These are phyloP conservation scores for Smittium culicis DNA, from an alignment of 371 early-diverging fungal species.

Conservation along the genomic window DNA sequence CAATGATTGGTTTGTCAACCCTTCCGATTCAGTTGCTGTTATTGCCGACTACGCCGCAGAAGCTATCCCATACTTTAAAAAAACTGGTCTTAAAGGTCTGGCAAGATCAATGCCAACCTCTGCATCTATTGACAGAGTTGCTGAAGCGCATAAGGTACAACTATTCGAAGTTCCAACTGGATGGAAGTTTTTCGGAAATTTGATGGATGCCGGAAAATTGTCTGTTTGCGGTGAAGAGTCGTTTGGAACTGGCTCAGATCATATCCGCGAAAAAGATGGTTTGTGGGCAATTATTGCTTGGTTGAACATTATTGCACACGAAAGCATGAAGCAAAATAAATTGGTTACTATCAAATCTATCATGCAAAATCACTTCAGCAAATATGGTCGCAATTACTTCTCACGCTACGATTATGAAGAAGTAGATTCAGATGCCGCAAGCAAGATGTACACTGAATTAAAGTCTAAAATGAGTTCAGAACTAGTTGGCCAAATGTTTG, in stretches of 20 bases:
- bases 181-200: constrained; percentile 96
- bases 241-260: constrained; percentile 95
- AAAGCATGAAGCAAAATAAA: constrained; percentile 31
- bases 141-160: constrained; percentile 57
- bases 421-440: constrained; percentile 67
- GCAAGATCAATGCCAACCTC: constrained; percentile 95
- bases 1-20: constrained; percentile 84
- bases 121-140: constrained; percentile 81
- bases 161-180: constrained; percentile 85
- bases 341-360: constrained; percentile 51
- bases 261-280: constrained; percentile 97
- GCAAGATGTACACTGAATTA: constrained; percentile 59
- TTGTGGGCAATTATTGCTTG: constrained; percentile 95
- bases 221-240: constrained; percentile 96
- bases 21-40: constrained; percentile 92
- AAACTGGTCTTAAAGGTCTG: constrained; percentile 70
- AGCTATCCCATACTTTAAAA: constrained; percentile 82
- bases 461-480: constrained; percentile 34
- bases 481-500: constrained; percentile 42
- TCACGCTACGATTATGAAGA: constrained; percentile 95
- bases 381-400: constrained; percentile 94
- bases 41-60: constrained; percentile 78
- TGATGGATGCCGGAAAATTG: constrained; percentile 92
- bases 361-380: constrained; percentile 58
- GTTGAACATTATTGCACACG: constrained; percentile 81